These are phyloP conservation scores for Paramarasmius palmivorus DNA, from an alignment of 1,284 basidiomycete genomes.

Conservation along the genomic window DNA sequence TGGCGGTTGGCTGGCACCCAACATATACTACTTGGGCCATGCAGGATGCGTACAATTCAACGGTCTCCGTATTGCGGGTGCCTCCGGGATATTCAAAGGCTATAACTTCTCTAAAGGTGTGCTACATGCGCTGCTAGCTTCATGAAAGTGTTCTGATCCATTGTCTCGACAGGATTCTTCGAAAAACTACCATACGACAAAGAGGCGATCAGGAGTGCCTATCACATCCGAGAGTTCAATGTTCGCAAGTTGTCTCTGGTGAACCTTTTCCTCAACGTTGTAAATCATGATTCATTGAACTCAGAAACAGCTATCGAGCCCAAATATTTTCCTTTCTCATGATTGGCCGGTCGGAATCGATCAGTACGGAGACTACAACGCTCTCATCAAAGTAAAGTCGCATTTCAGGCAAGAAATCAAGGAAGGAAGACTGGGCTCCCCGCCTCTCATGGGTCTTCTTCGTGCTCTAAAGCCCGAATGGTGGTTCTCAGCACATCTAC, in stretches of 20 bases:
- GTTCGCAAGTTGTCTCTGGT: slow-evolving; percentile 82
- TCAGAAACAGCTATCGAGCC: slow-evolving; percentile 51
- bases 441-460: slow-evolving; percentile 83
- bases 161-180: slow-evolving; percentile 53
- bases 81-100: slow-evolving; percentile 91
- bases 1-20: slow-evolving; percentile 94
- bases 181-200: slow-evolving; percentile 75
- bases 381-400: slow-evolving; percentile 76
- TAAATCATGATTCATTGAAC: slow-evolving; percentile 2
- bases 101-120: slow-evolving; percentile 79
- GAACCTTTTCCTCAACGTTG: slow-evolving; percentile 22
- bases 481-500: slow-evolving; percentile 97
- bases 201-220: slow-evolving; percentile 78
- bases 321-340: slow-evolving; percentile 88
- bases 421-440: slow-evolving; percentile 80
- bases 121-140: slow-evolving; percentile 22
- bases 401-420: slow-evolving; percentile 81
- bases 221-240: slow-evolving; percentile 90
- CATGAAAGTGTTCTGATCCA: neutral
- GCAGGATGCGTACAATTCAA: slow-evolving; percentile 90
- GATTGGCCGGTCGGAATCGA: slow-evolving; percentile 95
- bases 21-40: slow-evolving; percentile 95
- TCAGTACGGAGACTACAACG: slow-evolving; percentile 71
- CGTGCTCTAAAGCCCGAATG: slow-evolving; percentile 76
- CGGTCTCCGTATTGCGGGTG: slow-evolving; percentile 84